Evolutionary conservation across 148 eudicot species (phyloP), one percentile per base, ranked within the genome.

Genomic region (Bassia scoparia): DNA sequence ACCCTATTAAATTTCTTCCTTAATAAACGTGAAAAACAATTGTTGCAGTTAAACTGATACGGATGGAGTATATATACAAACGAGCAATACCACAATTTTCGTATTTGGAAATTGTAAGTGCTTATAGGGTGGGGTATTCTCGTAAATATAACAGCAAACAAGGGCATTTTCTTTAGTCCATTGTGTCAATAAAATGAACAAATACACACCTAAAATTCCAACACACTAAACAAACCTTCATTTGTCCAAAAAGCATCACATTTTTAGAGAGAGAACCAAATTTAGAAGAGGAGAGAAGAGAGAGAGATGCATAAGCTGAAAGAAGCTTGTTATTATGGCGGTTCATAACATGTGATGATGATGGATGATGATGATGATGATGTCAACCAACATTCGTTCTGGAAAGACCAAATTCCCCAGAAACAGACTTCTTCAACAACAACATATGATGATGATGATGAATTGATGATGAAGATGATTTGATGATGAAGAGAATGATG

Each of bases 321-420:
- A 27, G 15, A 7, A 26, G 23, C 21, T n/a, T 21, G 21, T 0
- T 34, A 7, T 37, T 7, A 84, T 83, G 83, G 89, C 73, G n/a
- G 53, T 62, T 59, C 77, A 74, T n/a, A 31, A 74, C 46, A 37
- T 80, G 68, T 8, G 62, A 53, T 35, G 17, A 24, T 44, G 66
- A 68, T 21, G 75, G 76, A 78, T 16, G 30, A 37, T 34, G 23
- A 23, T 43, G 67, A 68, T 21, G 75, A 78, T 20, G 33, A 41
- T 41, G 62, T 53, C 66, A 15, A 59, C n/a, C 16, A 29, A 50
- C 46, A 59, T 64, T 41, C 70, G 81, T 16, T 66, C 72, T 18
- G 87, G 80, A 90, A 80, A 81, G 89, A 75, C 81, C 21, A 88
- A 85, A 76, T 81, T 79, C 74, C 43, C 77, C 74, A 73, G 15